Evolutionary conservation across 2,329 filamentous ascomycete genomes (phyloP), one percentile per base, ranked within the genome.

Genomic region (Diaporthe helianthi): DNA sequence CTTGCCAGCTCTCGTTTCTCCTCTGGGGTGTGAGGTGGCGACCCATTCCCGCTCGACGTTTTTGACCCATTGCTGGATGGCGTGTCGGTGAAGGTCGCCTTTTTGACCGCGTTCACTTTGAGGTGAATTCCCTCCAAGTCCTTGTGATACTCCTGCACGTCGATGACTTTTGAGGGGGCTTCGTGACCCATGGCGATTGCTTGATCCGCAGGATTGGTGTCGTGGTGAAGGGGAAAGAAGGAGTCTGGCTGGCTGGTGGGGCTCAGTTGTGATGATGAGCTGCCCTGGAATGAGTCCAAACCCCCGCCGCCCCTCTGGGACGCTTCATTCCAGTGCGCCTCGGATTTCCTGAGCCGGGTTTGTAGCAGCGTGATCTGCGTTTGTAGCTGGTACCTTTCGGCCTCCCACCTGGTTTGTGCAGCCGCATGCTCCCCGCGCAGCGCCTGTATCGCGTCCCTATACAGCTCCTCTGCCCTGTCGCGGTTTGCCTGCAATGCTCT

Each of bases 71-170:
- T 68, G n/a, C 72, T 71, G 22, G 78, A 74, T 13, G 74, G 75
- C 19, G 74, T 76, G 69, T 83, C 79, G n/a, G 78, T 80, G 71
- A 88, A 88, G 3, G 86, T 88, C 46, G 82, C 74, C 72, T 80
- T 84, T 74, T 85, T 82, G 17, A 89, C 79, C 1, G 86, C 86
- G 17, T 82, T 83, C 6, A 83, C 81, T 75, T 84, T 87, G 72
- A 90, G 81, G 1, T 84, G 82, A 63, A 90, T 86, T 8, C 87
- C 87, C 74, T 90, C 88, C n/a, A 89, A 78, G 36, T 84, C 83
- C 3, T 87, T 86, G 72, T 89, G 83, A 31, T 89, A 85, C 70
- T 85, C 83, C 52, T 85, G 83, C 12, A 90, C 84, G 69, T 89
- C 87, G 63, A 90, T 36, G 70, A 72, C 64, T 46, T 72, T 68